Conservation (phyloP, 208 protist species). For the Histomonas meleagridis region DNA sequence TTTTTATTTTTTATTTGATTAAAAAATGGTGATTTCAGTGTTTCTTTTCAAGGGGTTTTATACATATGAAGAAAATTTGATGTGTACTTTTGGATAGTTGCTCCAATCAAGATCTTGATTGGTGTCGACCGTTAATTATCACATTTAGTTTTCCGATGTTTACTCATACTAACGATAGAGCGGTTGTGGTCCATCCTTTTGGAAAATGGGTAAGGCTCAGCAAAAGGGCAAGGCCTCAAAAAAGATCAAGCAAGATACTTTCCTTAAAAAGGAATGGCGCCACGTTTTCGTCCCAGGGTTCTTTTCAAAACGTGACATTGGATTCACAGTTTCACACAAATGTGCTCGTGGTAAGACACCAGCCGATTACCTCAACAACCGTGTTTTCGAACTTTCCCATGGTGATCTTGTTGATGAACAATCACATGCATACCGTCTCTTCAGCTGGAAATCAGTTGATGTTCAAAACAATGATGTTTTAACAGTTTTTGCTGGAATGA, state of each 20-base stretch:
- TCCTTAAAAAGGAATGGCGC: slow-evolving; percentile 37
- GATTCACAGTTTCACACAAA: slow-evolving; percentile 25
- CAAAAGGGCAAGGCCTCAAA: neutral
- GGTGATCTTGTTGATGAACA: neutral
- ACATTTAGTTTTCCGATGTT: too few species aligned
- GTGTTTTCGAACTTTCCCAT: slow-evolving; percentile 28
- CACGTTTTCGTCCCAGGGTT: slow-evolving; percentile 25
- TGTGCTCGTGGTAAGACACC: neutral
- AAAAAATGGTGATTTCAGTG: too few species aligned
- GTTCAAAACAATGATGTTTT: slow-evolving; percentile 80
- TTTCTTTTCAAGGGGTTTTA: too few species aligned
- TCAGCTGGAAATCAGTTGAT: slow-evolving; percentile 26
- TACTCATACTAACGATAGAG: too few species aligned
- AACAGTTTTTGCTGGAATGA: slow-evolving; percentile 91
- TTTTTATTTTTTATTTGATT: too few species aligned
- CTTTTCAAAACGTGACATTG: slow-evolving; percentile 33
- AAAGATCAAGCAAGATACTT: slow-evolving; percentile 31
- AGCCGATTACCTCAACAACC: neutral
- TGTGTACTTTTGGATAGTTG: too few species aligned
- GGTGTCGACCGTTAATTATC: too few species aligned
- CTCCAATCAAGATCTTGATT: too few species aligned
- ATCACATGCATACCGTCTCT: neutral
- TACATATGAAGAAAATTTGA: too few species aligned
- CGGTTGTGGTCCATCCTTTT: too few species aligned
- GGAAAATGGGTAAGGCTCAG: slow-evolving; percentile 7